Conservation (phyloP, 2,329 filamentous ascomycete genomes). For the Colletotrichum magnum region DNA sequence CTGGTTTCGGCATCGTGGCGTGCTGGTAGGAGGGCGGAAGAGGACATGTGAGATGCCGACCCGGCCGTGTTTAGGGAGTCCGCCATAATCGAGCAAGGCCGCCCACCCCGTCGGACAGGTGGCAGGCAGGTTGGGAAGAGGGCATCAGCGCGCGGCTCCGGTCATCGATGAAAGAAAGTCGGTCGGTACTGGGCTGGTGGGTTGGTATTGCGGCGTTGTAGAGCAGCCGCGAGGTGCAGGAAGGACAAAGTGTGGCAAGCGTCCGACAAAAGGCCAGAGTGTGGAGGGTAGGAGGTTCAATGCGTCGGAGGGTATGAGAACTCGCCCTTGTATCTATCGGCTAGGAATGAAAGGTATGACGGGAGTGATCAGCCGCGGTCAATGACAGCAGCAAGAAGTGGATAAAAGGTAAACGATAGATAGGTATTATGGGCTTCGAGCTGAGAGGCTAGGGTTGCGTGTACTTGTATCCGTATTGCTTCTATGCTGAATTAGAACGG, state of each 20-base stretch:
- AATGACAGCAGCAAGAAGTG: neutral
- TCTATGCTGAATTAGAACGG: conserved; percentile 3
- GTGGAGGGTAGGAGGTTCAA: conserved; percentile 12
- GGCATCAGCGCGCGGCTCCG: conserved; percentile 37
- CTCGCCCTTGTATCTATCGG: conserved; percentile 10
- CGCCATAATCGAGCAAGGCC: conserved; percentile 39
- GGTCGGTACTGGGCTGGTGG: conserved; percentile 1
- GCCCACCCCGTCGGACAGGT: conserved; percentile 38
- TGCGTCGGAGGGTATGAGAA: conserved; percentile 6
- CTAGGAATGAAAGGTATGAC: conserved; percentile 5
- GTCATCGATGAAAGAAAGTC: conserved; percentile 29
- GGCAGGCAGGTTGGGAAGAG: conserved; percentile 35
- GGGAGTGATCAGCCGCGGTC: neutral
- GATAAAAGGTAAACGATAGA: neutral
- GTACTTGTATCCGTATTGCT: too few relatives aligned
- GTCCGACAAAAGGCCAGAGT: neutral
- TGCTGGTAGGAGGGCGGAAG: conserved; percentile 61
- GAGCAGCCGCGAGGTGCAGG: conserved; percentile 1
- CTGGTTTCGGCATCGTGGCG: conserved; percentile 60
- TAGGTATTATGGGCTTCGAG: neutral
- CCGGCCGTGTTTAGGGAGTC: conserved; percentile 45
- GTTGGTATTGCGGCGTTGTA: neutral
- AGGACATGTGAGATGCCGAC: conserved; percentile 57
- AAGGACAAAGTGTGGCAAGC: neutral
- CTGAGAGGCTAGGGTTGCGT: neutral